Evolutionary conservation across 805 yeast species (phyloP).

Genomic region (Candida railenensis): DNA sequence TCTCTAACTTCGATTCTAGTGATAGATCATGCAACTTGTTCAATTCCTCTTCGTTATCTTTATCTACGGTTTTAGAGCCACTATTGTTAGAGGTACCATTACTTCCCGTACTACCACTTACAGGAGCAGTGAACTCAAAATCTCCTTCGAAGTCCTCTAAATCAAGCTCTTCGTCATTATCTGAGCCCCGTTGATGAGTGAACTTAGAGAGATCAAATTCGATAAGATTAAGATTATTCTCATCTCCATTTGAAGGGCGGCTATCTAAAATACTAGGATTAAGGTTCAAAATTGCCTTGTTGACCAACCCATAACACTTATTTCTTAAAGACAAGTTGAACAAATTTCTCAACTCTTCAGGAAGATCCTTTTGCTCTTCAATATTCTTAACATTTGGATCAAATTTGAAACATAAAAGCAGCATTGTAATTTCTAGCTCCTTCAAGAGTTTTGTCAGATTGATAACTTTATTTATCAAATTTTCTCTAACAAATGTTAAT

Average conservation of each 20-base stretch:
- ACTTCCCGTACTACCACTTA: background rate
- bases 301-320: conserved; percentile 69
- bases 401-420: conserved; percentile 59
- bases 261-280: background rate
- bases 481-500: conserved; percentile 58
- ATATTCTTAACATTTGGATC: conserved; percentile 28
- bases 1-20: conserved; percentile 46
- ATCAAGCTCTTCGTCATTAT: conserved; percentile 9
- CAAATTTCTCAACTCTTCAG: conserved; percentile 52
- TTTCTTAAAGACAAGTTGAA: conserved; percentile 60
- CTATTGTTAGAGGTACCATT: background rate
- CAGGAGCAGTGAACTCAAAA: background rate
- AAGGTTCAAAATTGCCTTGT: conserved; percentile 56
- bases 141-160: conserved; percentile 5
- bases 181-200: conserved; percentile 4
- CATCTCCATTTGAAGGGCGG: conserved; percentile 7
- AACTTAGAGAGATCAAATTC: conserved; percentile 19
- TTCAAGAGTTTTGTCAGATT: conserved; percentile 58
- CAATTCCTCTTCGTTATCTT: conserved; percentile 19
- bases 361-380: conserved; percentile 44
- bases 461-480: conserved; percentile 60
- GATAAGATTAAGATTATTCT: conserved; percentile 13
- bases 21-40: conserved; percentile 19
- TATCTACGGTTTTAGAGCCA: background rate
- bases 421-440: conserved; percentile 82